Base-by-base conservation (phyloP, 331 rosid species). In the Malus hybrid region DNA sequence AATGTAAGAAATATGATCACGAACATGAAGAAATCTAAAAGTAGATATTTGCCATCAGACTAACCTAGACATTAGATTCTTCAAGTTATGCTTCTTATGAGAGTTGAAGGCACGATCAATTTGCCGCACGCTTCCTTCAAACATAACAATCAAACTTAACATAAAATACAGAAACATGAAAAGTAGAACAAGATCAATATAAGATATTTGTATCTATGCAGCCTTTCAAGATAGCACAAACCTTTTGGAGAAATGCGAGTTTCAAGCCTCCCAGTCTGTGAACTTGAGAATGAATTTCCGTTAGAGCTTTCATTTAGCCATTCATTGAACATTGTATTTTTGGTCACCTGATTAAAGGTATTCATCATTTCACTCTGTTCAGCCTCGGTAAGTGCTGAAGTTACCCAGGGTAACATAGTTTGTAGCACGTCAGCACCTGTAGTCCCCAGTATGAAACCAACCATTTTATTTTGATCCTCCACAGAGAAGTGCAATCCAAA, bases 381-480 rank as follows among this genome's bases (percentile, higher is more conserved):
- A 67, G 89, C 97, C 85, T 87, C 86, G 50, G 96, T 87, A 76
- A 94, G 97, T 64, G 97, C 99, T 76, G 97, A 85, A 81, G 89
- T 92, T 62, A 94, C 97, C 99, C 99, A 95, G 0, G 99, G 97
- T 76, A 95, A 82, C 97, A 95, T 92, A 75, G 97, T 86, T 77
- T 88, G 90, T 60, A 95, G 97, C 72, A 95, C 96, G 82, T 90
- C 99, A 74, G 97, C 99, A 71, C 99, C 96, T 10, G 99, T 95
- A 67, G 99, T 95, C 75, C 99, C 99, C 85, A 95, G 85, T 70
- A 95, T 95, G 69, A 93, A 91, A 10, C 97, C 96, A 57, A 95
- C 87, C 78, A 92, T 86, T 86, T 90, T 95, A 71, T 92, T 96
- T 79, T 95, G 99, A 84, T 95, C 99, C 80, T 90, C 97, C 80